These are phyloP conservation scores for Cytospora chrysosperma DNA, from an alignment of 2,329 filamentous ascomycete genomes.

Conservation along the genomic window DNA sequence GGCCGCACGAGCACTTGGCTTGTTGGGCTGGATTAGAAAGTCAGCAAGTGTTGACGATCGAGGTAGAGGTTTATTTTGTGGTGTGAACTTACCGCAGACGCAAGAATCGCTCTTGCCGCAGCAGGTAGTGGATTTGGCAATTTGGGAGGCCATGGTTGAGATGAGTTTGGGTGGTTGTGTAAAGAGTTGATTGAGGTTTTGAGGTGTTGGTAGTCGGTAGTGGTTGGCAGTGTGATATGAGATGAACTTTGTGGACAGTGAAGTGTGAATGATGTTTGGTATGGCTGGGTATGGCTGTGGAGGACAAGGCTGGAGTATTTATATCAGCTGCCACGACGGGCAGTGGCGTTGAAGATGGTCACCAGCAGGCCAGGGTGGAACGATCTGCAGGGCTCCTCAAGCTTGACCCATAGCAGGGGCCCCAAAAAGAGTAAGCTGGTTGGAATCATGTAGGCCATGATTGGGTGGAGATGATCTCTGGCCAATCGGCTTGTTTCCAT, in stretches of 20 bases:
- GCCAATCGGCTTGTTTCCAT: conserved; percentile 19
- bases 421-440: conserved; percentile 1
- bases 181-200: neutral
- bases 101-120: conserved; percentile 56
- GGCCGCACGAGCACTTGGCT: conserved; percentile 83
- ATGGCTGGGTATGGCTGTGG: too few relatives aligned
- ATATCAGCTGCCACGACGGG: conserved; percentile 3
- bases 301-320: conserved; percentile 15
- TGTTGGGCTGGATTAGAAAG: conserved; percentile 51
- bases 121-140: conserved; percentile 48
- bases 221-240: neutral
- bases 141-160: conserved; percentile 35
- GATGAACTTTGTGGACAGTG: neutral
- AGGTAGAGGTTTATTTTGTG: neutral
- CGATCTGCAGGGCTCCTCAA: conserved; percentile 24
- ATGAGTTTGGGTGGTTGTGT: conserved; percentile 1
- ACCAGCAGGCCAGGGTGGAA: neutral
- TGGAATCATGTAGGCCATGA: conserved; percentile 12
- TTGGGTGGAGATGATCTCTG: conserved; percentile 14
- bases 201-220: neutral
- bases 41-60: neutral
- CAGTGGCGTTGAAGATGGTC: conserved; percentile 15
- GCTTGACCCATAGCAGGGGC: too few relatives aligned
- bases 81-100: conserved; percentile 52
- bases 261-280: neutral